Conservation (phyloP, 192 early-diverging fungal genomes). For the Gigaspora rosea region DNA sequence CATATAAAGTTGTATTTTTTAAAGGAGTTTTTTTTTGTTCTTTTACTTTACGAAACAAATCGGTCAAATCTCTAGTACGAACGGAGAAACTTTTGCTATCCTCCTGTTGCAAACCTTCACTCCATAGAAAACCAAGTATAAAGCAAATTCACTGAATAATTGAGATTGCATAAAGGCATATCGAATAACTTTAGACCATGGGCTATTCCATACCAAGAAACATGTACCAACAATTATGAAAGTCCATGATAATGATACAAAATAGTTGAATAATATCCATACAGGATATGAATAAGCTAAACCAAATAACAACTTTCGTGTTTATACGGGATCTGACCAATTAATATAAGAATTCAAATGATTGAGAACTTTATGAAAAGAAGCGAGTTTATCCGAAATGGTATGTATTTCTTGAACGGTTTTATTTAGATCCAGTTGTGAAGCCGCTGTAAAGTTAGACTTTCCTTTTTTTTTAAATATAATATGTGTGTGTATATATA, state of each 20-base stretch:
- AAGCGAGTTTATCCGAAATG: slow-evolving; percentile 44
- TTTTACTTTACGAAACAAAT: slow-evolving; percentile 43
- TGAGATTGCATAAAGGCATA: slow-evolving; percentile 36
- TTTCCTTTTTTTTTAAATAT: slow-evolving; percentile 13
- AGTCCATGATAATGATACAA: slow-evolving; percentile 44
- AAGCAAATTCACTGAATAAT: slow-evolving; percentile 34
- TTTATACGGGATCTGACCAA: slow-evolving; percentile 42
- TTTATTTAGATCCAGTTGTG: slow-evolving; percentile 41
- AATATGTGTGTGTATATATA: no score
- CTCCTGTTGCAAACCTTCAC: slow-evolving; percentile 16
- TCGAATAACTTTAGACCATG: slow-evolving; percentile 46
- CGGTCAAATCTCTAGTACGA: slow-evolving; percentile 29
- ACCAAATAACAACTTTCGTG: slow-evolving; percentile 31
- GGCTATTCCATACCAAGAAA: slow-evolving; percentile 46
- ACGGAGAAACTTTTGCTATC: slow-evolving; percentile 19
- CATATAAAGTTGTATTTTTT: slow-evolving; percentile 18
- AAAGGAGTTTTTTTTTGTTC: slow-evolving; percentile 35
- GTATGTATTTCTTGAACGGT: slow-evolving; percentile 47
- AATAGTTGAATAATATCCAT: slow-evolving; percentile 43
- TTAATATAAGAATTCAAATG: slow-evolving; percentile 34
- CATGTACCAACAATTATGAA: slow-evolving; percentile 37
- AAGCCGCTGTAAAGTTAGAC: background rate
- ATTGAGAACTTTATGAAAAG: slow-evolving; percentile 39
- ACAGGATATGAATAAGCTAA: slow-evolving; percentile 37
- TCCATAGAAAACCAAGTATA: slow-evolving; percentile 38